Base-by-base conservation (phyloP, 1,284 basidiomycete species). In the Ustilago trichophora region DNA sequence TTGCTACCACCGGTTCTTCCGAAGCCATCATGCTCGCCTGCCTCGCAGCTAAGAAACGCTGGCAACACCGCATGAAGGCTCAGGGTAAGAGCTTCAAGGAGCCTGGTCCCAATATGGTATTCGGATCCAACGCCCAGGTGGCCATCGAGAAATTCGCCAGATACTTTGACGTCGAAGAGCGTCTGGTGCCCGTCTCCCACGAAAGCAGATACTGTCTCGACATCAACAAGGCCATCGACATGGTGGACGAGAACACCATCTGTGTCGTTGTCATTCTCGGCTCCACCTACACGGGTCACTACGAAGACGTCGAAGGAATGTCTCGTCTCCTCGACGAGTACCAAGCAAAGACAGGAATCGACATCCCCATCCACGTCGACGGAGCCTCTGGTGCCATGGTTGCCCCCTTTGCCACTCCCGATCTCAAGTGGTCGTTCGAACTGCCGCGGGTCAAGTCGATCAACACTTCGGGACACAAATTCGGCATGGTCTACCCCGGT, bases 1-100 rank as follows among this genome's bases (percentile, higher is more conserved):
- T 93, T 0, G 93, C 94, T 0, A 96, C 93, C 3, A 95, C 93
- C 1, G 94, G 94, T 7, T 93, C 91, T 0, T 93, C 92, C 3
- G 93, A 96, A 82, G 93, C 83, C 4, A 81, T 94, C 75, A 91
- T 93, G 83, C 89, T 96, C 7, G 93, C 92, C 15, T 93, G 93
- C 37, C 87, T 98, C 18, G 92, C 94, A 15, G 91, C 97, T 88
- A 98, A 98, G 84, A 90, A 90, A 76, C 86, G 89, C 42, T 97
- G 94, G 94, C 93, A 97, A 82, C 88, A 88, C 66, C 89, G 87
- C 78, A 89, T 90, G 82, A 93, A 93, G 83, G 89, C 88, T 1
- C 87, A 87, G 1, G 93, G 93, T 33, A 81, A 81, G 54, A 51
- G 47, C 18, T 75, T 72, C 60, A 73, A 76, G 44, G 68, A 77